phyloP scores from a whole-genome alignment of 495 filamentous ascomycete species.

The Diplogelasinospora grovesii region DNA sequence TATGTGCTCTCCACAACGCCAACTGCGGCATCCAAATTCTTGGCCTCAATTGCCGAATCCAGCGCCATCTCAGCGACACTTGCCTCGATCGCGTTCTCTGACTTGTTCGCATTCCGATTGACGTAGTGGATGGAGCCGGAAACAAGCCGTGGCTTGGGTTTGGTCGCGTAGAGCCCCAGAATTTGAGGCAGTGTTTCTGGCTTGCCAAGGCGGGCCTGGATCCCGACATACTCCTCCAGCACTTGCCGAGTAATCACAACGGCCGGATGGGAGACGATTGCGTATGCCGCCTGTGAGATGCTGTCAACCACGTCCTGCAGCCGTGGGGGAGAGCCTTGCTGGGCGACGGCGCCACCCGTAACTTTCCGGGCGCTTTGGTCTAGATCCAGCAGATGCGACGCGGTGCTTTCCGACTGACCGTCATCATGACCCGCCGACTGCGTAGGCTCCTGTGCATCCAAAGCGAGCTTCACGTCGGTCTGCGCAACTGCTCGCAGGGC shows the following conservation, averaged over 20 bases:
- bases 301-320: slow-evolving; percentile 30
- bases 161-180: slow-evolving; percentile 77
- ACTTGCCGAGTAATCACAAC: slow-evolving; percentile 74
- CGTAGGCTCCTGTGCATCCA: slow-evolving; percentile 8
- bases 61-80: slow-evolving; percentile 63
- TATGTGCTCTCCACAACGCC: slow-evolving; percentile 76
- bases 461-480: slow-evolving; percentile 11
- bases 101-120: slow-evolving; percentile 56
- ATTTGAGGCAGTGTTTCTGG: slow-evolving; percentile 70
- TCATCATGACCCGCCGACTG: too few relatives aligned
- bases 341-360: slow-evolving; percentile 3
- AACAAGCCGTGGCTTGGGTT: slow-evolving; percentile 61
- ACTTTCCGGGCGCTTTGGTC: slow-evolving; percentile 12
- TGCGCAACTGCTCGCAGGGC: slow-evolving; percentile 25
- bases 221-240: slow-evolving; percentile 61
- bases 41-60: slow-evolving; percentile 65
- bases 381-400: slow-evolving; percentile 24
- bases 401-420: slow-evolving; percentile 8
- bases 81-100: slow-evolving; percentile 63
- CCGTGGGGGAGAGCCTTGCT: slow-evolving; percentile 2
- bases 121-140: slow-evolving; percentile 53
- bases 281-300: slow-evolving; percentile 51
- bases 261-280: slow-evolving; percentile 62
- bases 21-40: slow-evolving; percentile 67
- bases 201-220: slow-evolving; percentile 62